Conservation (phyloP, 169 alveolate species). For the Plasmodium knowlesi region DNA sequence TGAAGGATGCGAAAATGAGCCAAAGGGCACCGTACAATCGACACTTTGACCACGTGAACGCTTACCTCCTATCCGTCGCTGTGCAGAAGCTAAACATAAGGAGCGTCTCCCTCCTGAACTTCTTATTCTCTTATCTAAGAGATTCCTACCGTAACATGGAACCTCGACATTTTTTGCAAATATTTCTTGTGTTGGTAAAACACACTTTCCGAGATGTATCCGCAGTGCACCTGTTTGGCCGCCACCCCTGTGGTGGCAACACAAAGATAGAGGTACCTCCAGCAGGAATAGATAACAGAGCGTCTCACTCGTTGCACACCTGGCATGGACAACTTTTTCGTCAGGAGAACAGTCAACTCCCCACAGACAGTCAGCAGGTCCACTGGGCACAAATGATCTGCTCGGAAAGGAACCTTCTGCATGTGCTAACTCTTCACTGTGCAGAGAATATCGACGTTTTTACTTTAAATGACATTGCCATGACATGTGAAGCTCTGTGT, state of each 20-base stretch:
- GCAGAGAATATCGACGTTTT: slow-evolving; percentile 16
- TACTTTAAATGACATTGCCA: slow-evolving; percentile 35
- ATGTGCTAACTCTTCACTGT: slow-evolving; percentile 19
- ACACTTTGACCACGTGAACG: slow-evolving; percentile 47
- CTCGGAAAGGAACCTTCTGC: slow-evolving; percentile 35
- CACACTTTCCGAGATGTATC: background rate
- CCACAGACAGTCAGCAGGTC: background rate
- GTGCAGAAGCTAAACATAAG: slow-evolving; percentile 36
- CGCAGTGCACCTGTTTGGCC: background rate
- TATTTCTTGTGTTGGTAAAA: slow-evolving; percentile 20
- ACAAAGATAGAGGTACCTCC: background rate
- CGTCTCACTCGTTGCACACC: background rate
- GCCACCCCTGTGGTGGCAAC: background rate
- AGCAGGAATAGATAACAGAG: background rate
- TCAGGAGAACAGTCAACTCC: background rate
- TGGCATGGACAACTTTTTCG: background rate
- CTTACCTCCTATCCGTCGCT: slow-evolving; percentile 42
- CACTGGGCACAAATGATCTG: background rate
- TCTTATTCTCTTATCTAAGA: slow-evolving; percentile 18
- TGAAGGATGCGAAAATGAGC: background rate
- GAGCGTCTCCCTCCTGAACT: slow-evolving; percentile 14
- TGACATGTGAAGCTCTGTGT: slow-evolving; percentile 28
- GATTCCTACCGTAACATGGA: slow-evolving; percentile 7
- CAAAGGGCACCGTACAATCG: slow-evolving; percentile 5
- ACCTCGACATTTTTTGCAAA: slow-evolving; percentile 46